Percentiles rank a stretch among this genome's conserved stretches.
Conservation (phyloP, 331 rosid genomes). For the Erythrophleum ivorense region DNA sequence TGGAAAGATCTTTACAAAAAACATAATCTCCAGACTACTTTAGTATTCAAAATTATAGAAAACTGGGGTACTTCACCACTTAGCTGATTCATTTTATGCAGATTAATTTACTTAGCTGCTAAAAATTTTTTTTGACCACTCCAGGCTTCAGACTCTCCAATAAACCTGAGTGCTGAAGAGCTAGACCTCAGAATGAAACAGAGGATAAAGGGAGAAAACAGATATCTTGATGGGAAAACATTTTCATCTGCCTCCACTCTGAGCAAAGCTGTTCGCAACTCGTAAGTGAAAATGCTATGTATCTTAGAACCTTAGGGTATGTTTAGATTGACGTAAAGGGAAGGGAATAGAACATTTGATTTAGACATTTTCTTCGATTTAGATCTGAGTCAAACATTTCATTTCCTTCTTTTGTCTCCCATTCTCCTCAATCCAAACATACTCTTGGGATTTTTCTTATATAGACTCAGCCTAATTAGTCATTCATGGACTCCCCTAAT, state of each 20-base stretch:
- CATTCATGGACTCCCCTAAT: too few relatives aligned
- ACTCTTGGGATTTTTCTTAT: too few relatives aligned
- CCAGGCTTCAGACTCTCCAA: constrained; percentile 89
- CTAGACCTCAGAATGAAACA: constrained; percentile 78
- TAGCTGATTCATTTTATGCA: neutral
- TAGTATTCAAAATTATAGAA: neutral
- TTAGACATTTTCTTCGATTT: too few relatives aligned
- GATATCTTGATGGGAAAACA: constrained; percentile 92
- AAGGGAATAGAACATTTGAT: too few relatives aligned
- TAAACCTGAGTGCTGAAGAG: constrained; percentile 73
- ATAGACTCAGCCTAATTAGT: too few relatives aligned
- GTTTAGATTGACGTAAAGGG: neutral
- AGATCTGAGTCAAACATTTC: too few relatives aligned
- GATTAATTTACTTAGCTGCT: neutral
- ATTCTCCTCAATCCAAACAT: too few relatives aligned
- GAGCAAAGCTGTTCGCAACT: constrained; percentile 91
- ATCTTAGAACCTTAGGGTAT: neutral
- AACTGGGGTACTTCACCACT: neutral
- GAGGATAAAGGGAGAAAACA: constrained; percentile 79
- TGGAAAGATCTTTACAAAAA: neutral
- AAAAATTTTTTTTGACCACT: neutral
- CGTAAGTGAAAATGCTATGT: constrained; percentile 57
- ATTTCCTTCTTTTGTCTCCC: too few relatives aligned
- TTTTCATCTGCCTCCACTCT: constrained; percentile 85
- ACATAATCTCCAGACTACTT: neutral